Base-by-base conservation (phyloP, 805 yeast genomes). In the Ogataea angusta region DNA sequence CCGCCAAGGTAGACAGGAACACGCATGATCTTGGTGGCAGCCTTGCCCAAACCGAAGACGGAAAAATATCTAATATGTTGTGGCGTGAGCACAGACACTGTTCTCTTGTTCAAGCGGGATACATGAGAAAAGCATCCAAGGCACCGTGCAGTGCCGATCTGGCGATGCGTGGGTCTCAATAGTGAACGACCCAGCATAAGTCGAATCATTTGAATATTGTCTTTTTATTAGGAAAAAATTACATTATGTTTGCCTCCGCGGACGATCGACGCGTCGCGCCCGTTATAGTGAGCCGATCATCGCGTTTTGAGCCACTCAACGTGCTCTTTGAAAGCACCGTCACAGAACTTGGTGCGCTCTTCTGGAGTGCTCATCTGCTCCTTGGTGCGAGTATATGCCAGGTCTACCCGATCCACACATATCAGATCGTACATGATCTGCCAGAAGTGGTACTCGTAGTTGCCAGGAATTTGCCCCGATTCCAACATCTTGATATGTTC, bases 1-100 rank as follows among this genome's bases (percentile, higher is more conserved):
- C 95, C 90, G 2, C 97, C 98, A 0, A 89, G 67, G 47, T 82
- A 82, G 0, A 88, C 91, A 0, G 97, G 96, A 2, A 83, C 60
- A 47, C 74, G 76, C 1, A 77, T 68, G 1, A 74, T 70, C 40
- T 74, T 75, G 1, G 75, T 74, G 5, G 82, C 64, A 0, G 80
- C 60, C 56, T 75, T 80, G 17, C 82, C 82, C 10, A 72, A 42
- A 1, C 73, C 62, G 23, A 70, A 53, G 15, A 67, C 45, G 2
- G 68, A 61, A 36, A 67, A 56, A 5, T 43, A 34, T 22, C 64
- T 47, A 8, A 38, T 30, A 7, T 38, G 30, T 19, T 24, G 13
- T 1, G 45, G 12, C 10, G 45, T 26, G 8, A 42, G 16, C 0
- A 40, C 34, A 10, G 40, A 43, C 2, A 34, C 34, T 8, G 25